These are phyloP conservation scores for Suhomyces wounanorum DNA, from an alignment of 1,139 yeast genomes.

Conservation along the genomic window DNA sequence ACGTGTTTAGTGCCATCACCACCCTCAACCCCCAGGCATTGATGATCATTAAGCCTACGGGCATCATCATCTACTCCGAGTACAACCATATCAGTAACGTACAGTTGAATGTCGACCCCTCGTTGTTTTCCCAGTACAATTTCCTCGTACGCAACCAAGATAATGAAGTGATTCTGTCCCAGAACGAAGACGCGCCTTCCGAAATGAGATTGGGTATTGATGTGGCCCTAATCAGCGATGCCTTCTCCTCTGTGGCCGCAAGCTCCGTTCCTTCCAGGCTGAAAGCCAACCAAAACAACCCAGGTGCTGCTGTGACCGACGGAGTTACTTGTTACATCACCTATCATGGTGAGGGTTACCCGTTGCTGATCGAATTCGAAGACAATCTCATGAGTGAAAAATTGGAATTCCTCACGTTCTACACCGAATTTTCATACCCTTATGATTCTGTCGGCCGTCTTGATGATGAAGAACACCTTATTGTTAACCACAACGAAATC, in stretches of 20 bases:
- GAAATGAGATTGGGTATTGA: constrained; percentile 44
- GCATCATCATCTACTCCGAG: constrained; percentile 39
- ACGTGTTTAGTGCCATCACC: constrained; percentile 37
- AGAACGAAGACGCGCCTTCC: constrained; percentile 10
- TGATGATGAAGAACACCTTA: constrained; percentile 22
- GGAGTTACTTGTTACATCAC: constrained; percentile 38
- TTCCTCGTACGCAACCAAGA: constrained; percentile 20
- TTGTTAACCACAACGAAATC: constrained; percentile 51
- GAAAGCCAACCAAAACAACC: constrained; percentile 7
- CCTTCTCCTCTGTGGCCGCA: constrained; percentile 33
- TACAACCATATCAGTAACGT: constrained; percentile 42
- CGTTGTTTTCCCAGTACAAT: constrained; percentile 36
- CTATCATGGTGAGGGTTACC: constrained; percentile 58
- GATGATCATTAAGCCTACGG: constrained; percentile 35
- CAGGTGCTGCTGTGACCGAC: constrained; percentile 17
- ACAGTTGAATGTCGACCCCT: constrained; percentile 38
- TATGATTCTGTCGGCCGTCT: constrained; percentile 34
- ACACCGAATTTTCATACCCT: constrained; percentile 42
- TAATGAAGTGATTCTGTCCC: constrained; percentile 5
- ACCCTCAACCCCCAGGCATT: constrained; percentile 38
- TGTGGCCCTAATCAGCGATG: constrained; percentile 35
- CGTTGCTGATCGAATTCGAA: constrained; percentile 70
- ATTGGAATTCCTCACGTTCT: constrained; percentile 67
- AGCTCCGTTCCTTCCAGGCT: constrained; percentile 13
- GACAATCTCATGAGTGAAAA: constrained; percentile 69